phyloP scores from a whole-genome alignment of 176 grass and related monocot species.

The Echinochloa phyllopogon region DNA sequence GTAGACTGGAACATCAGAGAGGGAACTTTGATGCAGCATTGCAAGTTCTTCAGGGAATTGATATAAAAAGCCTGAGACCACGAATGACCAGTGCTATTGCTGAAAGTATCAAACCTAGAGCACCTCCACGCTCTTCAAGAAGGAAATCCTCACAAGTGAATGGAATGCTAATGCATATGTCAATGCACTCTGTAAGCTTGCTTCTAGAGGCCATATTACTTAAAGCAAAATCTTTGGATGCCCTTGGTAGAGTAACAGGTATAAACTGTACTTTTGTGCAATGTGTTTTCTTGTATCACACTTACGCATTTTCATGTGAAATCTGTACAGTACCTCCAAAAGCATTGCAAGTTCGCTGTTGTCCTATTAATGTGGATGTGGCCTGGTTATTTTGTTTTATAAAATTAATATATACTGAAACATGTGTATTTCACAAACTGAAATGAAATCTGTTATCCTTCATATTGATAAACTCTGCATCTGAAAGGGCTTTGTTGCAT shows the following conservation, averaged over 20 bases:
- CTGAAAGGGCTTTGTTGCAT: constrained; percentile 21
- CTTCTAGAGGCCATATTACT: constrained; percentile 92
- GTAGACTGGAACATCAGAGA: constrained; percentile 93
- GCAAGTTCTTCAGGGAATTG: constrained; percentile 96
- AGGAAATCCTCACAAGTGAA: constrained; percentile 63
- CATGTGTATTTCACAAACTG: constrained; percentile 20
- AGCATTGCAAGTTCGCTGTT: constrained; percentile 9
- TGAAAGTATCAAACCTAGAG: constrained; percentile 71
- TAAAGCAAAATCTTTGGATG: constrained; percentile 87
- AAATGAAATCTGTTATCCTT: constrained; percentile 7
- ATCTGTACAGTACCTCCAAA: constrained; percentile 24
- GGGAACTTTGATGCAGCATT: constrained; percentile 96
- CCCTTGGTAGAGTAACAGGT: constrained; percentile 77
- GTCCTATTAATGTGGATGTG: neutral
- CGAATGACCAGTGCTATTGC: constrained; percentile 75
- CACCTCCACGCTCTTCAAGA: constrained; percentile 61
- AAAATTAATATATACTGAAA: constrained; percentile 32
- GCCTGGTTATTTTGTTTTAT: neutral
- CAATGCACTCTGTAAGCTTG: constrained; percentile 96
- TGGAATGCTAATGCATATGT: constrained; percentile 83
- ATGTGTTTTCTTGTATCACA: constrained; percentile 27
- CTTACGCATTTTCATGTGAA: constrained; percentile 21
- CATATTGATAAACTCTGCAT: constrained; percentile 30
- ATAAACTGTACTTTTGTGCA: constrained; percentile 19
- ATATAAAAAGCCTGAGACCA: constrained; percentile 71